These are phyloP conservation scores for Westerdykella ornata DNA, from an alignment of 2,329 filamentous ascomycete genomes.

Conservation along the genomic window DNA sequence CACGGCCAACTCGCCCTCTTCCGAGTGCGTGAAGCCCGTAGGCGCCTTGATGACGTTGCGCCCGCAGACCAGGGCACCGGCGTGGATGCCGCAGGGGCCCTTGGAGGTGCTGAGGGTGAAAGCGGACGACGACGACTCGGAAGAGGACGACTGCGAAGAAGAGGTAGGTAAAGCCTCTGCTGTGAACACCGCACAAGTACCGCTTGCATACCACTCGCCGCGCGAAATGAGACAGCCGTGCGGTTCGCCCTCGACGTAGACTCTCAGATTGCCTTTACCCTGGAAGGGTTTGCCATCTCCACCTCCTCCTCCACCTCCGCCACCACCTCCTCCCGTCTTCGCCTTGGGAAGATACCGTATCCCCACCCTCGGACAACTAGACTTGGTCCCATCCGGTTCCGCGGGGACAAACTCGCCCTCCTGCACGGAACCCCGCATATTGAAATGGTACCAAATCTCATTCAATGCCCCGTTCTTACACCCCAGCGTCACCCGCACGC, in stretches of 20 bases:
- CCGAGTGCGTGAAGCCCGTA: conserved; percentile 38
- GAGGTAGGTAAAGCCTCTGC: conserved; percentile 37
- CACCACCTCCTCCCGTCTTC: conserved; percentile 8
- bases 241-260: conserved; percentile 43
- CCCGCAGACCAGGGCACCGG: conserved; percentile 51
- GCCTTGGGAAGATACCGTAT: conserved; percentile 61
- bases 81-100: conserved; percentile 49
- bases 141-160: too few species aligned
- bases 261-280: conserved; percentile 57
- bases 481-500: conserved; percentile 55
- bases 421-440: conserved; percentile 54
- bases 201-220: conserved; percentile 61
- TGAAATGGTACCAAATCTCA: conserved; percentile 59
- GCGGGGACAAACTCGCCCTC: conserved; percentile 55
- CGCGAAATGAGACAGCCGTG: conserved; percentile 61
- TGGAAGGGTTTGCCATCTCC: conserved; percentile 42
- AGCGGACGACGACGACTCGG: conserved; percentile 3
- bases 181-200: conserved; percentile 61
- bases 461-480: conserved; percentile 46
- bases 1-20: conserved; percentile 31
- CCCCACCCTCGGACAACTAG: conserved; percentile 55
- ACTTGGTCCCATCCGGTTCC: conserved; percentile 52
- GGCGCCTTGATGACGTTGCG: conserved; percentile 37
- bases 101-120: conserved; percentile 32
- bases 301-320: conserved; percentile 18